Conservation (phyloP, 768 basidiomycete species). For the Phylloporus sp. region DNA sequence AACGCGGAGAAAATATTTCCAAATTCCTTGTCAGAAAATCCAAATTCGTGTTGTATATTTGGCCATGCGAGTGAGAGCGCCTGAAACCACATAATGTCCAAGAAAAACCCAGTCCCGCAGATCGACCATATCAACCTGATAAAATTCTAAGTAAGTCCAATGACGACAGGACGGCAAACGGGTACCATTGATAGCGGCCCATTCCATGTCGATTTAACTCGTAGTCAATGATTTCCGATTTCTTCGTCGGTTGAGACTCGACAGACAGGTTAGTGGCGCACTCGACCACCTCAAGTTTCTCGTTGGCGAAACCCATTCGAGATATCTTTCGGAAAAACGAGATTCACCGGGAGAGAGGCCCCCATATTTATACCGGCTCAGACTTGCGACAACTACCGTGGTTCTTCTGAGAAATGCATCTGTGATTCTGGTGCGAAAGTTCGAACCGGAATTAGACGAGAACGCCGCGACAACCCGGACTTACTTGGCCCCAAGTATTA, state of each 20-base stretch:
- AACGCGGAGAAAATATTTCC: slow-evolving; percentile 4
- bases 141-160: neutral
- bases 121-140: slow-evolving; percentile 17
- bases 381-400: no score
- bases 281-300: no score
- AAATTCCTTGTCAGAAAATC: slow-evolving; percentile 15
- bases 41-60: slow-evolving; percentile 13
- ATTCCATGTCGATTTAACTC: slow-evolving; percentile 14
- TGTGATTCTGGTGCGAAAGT: no score
- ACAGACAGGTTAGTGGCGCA: neutral
- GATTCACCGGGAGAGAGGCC: no score
- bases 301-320: no score
- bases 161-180: neutral
- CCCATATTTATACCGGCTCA: no score
- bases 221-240: slow-evolving; percentile 7
- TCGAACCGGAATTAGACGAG: no score
- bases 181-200: slow-evolving; percentile 16
- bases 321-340: no score
- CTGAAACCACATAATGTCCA: slow-evolving; percentile 10
- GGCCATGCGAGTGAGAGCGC: neutral
- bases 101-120: slow-evolving; percentile 8
- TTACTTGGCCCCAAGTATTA: no score
- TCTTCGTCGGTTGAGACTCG: neutral
- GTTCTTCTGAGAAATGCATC: no score
- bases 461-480: no score